These are phyloP conservation scores for Cystobasidium sp. DNA, from an alignment of 1,284 basidiomycete species.

Conservation along the genomic window DNA sequence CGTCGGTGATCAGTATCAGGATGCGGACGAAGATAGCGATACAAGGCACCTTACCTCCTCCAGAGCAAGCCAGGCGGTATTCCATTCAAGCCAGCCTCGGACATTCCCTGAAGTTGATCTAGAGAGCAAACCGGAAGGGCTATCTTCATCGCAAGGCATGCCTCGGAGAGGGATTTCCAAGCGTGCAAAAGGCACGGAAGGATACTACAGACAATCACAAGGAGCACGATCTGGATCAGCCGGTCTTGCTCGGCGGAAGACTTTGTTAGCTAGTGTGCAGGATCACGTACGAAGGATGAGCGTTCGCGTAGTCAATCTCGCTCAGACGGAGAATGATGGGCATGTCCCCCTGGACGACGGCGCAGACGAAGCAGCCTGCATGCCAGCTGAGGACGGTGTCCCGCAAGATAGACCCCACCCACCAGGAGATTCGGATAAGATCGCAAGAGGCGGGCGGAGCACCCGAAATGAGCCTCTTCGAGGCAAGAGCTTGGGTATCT, in stretches of 20 bases:
- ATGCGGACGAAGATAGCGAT: background rate
- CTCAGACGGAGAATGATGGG: constrained; percentile 23
- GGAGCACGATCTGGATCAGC: background rate
- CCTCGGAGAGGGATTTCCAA: background rate
- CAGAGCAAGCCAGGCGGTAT: background rate
- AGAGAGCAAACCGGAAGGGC: background rate
- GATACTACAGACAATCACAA: constrained; percentile 1
- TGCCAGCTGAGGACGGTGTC: background rate
- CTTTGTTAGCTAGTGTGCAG: constrained; percentile 12
- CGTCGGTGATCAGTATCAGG: background rate
- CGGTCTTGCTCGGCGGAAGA: constrained; percentile 15
- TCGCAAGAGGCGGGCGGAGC: background rate
- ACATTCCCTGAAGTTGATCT: constrained; percentile 16
- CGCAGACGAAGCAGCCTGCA: background rate
- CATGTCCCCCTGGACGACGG: constrained; percentile 19
- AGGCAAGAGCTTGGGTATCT: constrained; percentile 73
- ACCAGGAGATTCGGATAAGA: background rate
- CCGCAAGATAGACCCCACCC: background rate
- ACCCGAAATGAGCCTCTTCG: constrained; percentile 2
- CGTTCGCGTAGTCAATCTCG: constrained; percentile 34
- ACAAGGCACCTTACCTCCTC: background rate
- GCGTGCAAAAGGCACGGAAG: constrained; percentile 13
- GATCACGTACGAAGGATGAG: constrained; percentile 24
- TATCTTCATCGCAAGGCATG: background rate
- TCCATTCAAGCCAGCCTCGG: background rate